phyloP scores from a whole-genome alignment of 164 flowering plant species.

The Annona cherimola region DNA sequence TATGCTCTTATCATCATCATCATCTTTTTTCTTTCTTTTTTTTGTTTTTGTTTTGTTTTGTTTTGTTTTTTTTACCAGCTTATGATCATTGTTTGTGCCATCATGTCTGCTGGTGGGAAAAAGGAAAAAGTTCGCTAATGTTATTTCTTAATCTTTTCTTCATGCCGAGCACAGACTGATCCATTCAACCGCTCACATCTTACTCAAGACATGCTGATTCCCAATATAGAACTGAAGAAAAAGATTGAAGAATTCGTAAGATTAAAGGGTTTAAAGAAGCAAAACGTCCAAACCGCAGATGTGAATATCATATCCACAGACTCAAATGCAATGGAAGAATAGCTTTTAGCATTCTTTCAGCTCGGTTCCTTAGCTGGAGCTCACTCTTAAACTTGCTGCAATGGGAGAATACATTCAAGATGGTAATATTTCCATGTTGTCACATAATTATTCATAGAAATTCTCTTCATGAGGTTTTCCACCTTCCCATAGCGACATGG shows the following conservation, averaged over 20 bases:
- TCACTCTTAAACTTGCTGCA: neutral
- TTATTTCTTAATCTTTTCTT: neutral
- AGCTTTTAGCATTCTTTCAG: neutral
- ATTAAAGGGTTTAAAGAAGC: constrained; percentile 49
- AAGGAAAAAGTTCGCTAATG: neutral
- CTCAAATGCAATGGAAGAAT: constrained; percentile 10
- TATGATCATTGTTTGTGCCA: neutral
- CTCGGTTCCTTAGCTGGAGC: neutral
- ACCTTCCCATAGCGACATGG: neutral
- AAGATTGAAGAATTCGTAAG: constrained; percentile 73
- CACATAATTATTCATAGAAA: neutral
- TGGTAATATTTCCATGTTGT: neutral
- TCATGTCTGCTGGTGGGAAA: neutral
- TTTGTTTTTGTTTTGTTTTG: neutral
- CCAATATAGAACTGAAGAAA: constrained; percentile 63
- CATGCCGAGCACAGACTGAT: constrained; percentile 54
- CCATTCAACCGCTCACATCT: constrained; percentile 97
- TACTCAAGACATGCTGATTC: constrained; percentile 88
- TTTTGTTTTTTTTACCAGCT: neutral
- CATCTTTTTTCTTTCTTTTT: neutral
- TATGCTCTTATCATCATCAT: constrained; percentile 14
- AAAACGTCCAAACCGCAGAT: constrained; percentile 33
- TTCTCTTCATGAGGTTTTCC: neutral
- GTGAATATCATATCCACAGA: constrained; percentile 39
- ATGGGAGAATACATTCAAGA: neutral